Conservation (phyloP, 768 basidiomycete genomes). For the Russula compacta region DNA sequence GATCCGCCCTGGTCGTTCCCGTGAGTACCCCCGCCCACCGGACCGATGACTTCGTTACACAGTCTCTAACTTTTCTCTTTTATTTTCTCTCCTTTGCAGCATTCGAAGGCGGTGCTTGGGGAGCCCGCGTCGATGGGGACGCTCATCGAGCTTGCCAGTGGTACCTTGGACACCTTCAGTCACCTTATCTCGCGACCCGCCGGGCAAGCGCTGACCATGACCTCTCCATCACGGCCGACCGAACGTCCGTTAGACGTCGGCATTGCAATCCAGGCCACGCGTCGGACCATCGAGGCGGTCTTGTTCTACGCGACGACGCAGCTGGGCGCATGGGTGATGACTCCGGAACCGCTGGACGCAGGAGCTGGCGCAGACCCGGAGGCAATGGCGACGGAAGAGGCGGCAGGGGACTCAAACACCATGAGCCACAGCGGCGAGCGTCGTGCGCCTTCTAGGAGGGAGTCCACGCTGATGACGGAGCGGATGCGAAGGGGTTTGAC, state of each 20-base stretch:
- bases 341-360: conserved; percentile 43
- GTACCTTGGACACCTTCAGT: conserved; percentile 63
- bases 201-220: conserved; percentile 41
- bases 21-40: conserved; percentile 36
- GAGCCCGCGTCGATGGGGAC: conserved; percentile 84
- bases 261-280: conserved; percentile 46
- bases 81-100: conserved; percentile 35
- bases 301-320: conserved; percentile 68
- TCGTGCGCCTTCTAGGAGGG: conserved; percentile 32
- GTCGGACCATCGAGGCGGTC: conserved; percentile 57
- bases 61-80: neutral
- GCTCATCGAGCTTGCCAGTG: conserved; percentile 74
- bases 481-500: conserved; percentile 67
- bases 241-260: conserved; percentile 44
- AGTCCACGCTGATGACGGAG: conserved; percentile 47
- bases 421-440: conserved; percentile 32
- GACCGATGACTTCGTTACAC: neutral
- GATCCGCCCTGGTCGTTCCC: conserved; percentile 62
- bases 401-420: conserved; percentile 7
- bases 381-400: conserved; percentile 36
- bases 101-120: conserved; percentile 73
- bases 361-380: conserved; percentile 31
- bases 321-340: conserved; percentile 68
- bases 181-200: conserved; percentile 55
- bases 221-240: conserved; percentile 24